phyloP scores from a whole-genome alignment of 108 stramenopile genomes.

The Cyclostephanos tholiformis region DNA sequence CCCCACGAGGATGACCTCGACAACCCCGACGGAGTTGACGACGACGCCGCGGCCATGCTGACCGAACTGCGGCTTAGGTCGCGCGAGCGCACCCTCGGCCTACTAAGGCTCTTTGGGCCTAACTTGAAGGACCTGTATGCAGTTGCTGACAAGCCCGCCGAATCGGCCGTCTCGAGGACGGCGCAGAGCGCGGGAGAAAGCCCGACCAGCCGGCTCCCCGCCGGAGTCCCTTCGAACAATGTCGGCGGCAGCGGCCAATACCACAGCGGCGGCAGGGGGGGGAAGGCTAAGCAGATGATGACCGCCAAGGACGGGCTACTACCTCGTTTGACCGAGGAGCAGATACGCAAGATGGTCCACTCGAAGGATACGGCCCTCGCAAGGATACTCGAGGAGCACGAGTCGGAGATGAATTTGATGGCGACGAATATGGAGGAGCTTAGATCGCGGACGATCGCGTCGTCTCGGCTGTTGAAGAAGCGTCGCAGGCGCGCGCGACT shows the following conservation, averaged over 20 bases:
- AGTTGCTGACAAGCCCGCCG: not conserved
- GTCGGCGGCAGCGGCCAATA: not conserved
- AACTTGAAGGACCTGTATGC: conserved; percentile 16
- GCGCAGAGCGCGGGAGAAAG: conserved; percentile 34
- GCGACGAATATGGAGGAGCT: conserved; percentile 45
- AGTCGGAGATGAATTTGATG: conserved; percentile 48
- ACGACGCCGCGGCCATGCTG: not conserved
- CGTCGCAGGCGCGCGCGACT: conserved; percentile 33
- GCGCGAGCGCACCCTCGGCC: conserved; percentile 38
- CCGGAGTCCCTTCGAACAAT: not conserved
- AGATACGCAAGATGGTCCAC: conserved; percentile 49
- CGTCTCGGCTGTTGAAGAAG: conserved; percentile 22
- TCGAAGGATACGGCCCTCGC: conserved; percentile 46
- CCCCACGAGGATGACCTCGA: not conserved
- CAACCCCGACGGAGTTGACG: too few relatives aligned
- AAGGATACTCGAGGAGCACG: conserved; percentile 46
- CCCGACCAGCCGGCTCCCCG: conserved; percentile 7
- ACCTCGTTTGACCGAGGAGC: conserved; percentile 40
- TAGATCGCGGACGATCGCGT: conserved; percentile 20
- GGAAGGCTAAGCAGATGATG: not conserved
- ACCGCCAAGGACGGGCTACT: conserved; percentile 43
- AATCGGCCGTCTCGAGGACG: not conserved
- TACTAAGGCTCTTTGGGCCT: conserved; percentile 40
- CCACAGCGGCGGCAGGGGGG: too few relatives aligned
- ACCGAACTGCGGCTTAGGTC: conserved; percentile 19